These are phyloP conservation scores for Fagopyrum tataricum DNA, from an alignment of 148 eudicot species.

Conservation along the genomic window DNA sequence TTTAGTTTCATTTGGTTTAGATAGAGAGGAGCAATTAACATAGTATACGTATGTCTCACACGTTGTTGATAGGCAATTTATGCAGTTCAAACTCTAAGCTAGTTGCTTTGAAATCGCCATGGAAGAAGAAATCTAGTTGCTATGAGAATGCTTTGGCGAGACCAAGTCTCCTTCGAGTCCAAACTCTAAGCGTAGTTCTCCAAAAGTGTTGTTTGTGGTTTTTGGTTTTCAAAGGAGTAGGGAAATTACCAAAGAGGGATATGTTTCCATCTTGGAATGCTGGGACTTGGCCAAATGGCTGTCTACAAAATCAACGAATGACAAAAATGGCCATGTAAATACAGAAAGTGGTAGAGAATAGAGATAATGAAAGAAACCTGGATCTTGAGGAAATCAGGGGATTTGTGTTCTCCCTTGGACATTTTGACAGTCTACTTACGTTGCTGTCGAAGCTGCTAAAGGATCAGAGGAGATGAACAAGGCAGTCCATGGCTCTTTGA, in stretches of 20 bases:
- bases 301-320: constrained; percentile 3
- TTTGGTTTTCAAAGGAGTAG: too few relatives aligned
- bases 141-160: too few relatives aligned
- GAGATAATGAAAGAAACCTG: constrained; percentile 33
- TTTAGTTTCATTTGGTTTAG: too few relatives aligned
- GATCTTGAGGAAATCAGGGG: constrained; percentile 60
- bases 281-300: constrained; percentile 96
- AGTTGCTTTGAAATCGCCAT: too few relatives aligned
- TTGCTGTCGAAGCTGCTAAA: neutral
- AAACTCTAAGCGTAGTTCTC: too few relatives aligned
- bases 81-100: too few relatives aligned
- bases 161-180: too few relatives aligned
- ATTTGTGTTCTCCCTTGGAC: constrained; percentile 71
- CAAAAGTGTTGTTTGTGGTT: too few relatives aligned
- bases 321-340: neutral
- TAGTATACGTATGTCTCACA: too few relatives aligned
- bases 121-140: too few relatives aligned
- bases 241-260: constrained; percentile 58
- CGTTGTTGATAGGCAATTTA: too few relatives aligned
- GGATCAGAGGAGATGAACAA: constrained; percentile 1
- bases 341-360: neutral
- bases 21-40: too few relatives aligned
- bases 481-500: neutral
- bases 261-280: constrained; percentile 74
- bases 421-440: constrained; percentile 28